Evolutionary conservation across 2,329 filamentous ascomycete species (phyloP).

Genomic region (Gaeumannomyces sp.): DNA sequence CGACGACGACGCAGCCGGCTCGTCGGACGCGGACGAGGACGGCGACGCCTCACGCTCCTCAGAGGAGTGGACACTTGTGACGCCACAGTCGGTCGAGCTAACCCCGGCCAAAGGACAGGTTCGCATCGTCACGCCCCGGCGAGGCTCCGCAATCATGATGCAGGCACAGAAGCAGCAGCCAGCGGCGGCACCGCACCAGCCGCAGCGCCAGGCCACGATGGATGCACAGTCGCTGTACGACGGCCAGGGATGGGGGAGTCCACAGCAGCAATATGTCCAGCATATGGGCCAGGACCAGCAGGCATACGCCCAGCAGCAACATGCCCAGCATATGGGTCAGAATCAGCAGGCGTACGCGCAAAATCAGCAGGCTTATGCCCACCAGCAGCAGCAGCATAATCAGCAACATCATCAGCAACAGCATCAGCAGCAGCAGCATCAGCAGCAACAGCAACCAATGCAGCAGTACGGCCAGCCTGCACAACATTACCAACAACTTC

Average conservation of each 20-base stretch:
- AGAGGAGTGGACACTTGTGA: constrained; percentile 4
- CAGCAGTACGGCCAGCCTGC: constrained; percentile 10
- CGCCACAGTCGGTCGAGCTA: constrained; percentile 9
- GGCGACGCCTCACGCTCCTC: neutral
- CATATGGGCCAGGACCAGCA: neutral
- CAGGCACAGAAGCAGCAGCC: constrained; percentile 7
- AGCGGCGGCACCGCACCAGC: neutral
- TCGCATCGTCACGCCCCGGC: constrained; percentile 8
- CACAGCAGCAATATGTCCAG: neutral
- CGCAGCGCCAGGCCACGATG: constrained; percentile 3
- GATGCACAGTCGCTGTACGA: constrained; percentile 3
- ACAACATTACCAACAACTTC: constrained; percentile 13
- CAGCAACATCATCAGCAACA: constrained; percentile 1
- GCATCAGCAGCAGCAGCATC: constrained; percentile 2
- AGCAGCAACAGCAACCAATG: neutral
- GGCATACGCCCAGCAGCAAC: neutral
- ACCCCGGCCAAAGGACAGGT: constrained; percentile 9
- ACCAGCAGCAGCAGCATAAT: neutral
- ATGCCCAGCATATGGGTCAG: neutral
- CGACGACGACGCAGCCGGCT: constrained; percentile 2
- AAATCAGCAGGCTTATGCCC: constrained; percentile 8
- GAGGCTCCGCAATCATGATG: constrained; percentile 7
- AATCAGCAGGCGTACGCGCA: neutral
- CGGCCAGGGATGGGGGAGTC: constrained; percentile 2
- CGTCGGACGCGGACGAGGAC: constrained; percentile 7